Conservation (phyloP, 495 filamentous ascomycete genomes). For the Aeminium ludgeri region DNA sequence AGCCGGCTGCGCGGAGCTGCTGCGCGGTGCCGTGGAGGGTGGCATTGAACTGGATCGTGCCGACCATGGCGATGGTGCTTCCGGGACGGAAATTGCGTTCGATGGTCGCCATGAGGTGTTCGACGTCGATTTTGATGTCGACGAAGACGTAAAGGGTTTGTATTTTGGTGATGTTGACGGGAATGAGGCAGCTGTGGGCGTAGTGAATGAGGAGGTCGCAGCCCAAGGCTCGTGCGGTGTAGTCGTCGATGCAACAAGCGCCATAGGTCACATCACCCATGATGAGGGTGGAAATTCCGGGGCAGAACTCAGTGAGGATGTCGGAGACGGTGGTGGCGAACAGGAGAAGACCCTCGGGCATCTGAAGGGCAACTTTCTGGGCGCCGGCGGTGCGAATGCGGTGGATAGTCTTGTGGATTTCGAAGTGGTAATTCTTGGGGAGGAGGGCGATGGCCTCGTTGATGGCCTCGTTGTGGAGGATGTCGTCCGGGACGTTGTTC, state of each 20-base stretch:
- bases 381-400: slow-evolving; percentile 64
- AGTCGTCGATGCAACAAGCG: slow-evolving; percentile 97
- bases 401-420: slow-evolving; percentile 96
- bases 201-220: slow-evolving; percentile 96
- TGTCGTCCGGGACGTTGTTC: slow-evolving; percentile 77
- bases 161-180: slow-evolving; percentile 86
- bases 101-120: slow-evolving; percentile 72
- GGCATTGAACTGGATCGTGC: slow-evolving; percentile 97
- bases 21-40: slow-evolving; percentile 71
- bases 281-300: slow-evolving; percentile 77
- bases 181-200: slow-evolving; percentile 89
- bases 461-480: slow-evolving; percentile 73
- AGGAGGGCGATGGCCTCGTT: slow-evolving; percentile 76
- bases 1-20: slow-evolving; percentile 63
- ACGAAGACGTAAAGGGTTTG: slow-evolving; percentile 97
- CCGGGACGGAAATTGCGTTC: slow-evolving; percentile 71
- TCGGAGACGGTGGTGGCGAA: slow-evolving; percentile 98
- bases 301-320: slow-evolving; percentile 88
- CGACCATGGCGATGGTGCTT: slow-evolving; percentile 80
- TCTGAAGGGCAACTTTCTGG: slow-evolving; percentile 75
- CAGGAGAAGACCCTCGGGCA: slow-evolving; percentile 86
- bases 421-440: slow-evolving; percentile 89
- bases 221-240: slow-evolving; percentile 81
- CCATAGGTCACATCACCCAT: slow-evolving; percentile 99
- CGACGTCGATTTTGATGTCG: slow-evolving; percentile 84